Base-by-base conservation (phyloP, 306 rosid species). In the Cicer bijugum region DNA sequence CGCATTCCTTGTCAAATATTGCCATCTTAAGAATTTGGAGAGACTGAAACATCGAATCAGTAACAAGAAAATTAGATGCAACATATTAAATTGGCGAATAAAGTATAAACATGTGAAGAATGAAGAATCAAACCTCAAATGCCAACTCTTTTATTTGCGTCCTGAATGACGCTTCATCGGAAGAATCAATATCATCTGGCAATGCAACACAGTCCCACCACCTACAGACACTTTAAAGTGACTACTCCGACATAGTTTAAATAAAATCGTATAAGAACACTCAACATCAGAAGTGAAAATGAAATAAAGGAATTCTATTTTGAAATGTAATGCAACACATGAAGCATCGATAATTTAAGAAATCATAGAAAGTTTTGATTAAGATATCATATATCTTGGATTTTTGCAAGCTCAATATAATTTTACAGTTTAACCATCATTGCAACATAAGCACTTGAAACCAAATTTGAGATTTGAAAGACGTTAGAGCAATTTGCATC, bases 141-240 rank as follows among this genome's bases (percentile, higher is more conserved):
- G 97, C 97, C 74, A 94, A 67, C 66, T 85, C 90, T 88, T 85
- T 91, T 75, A 94, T 87, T 80, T 88, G 95, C 89, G 79, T 80
- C 80, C 97, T 85, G 82, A 91, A 94, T 45, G 84, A 75, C 64
- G 78, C 80, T 83, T 94, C 99, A 74, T 88, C 88, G 1, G 91
- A 86, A 83, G 92, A 73, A 75, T 88, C 84, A 8, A 94, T 75
- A 75, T 94, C 97, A 69, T 85, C 87, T 45, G 99, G 99, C 89
- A 91, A 84, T 15, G 96, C 91, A 80, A 94, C 56, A 63, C 96
- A 94, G 46, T 94, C 97, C 99, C 99, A 94, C 99, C 99, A 91
- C 95, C 99, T 94, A 81, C 19, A 73, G 71, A 75, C 20, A 78
- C 43, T 62, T 76, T 9, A 35, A 60, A 75, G 62, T 57, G 58